phyloP scores from a whole-genome alignment of 2,329 filamentous ascomycete species.

The Colletotrichum caudatum region DNA sequence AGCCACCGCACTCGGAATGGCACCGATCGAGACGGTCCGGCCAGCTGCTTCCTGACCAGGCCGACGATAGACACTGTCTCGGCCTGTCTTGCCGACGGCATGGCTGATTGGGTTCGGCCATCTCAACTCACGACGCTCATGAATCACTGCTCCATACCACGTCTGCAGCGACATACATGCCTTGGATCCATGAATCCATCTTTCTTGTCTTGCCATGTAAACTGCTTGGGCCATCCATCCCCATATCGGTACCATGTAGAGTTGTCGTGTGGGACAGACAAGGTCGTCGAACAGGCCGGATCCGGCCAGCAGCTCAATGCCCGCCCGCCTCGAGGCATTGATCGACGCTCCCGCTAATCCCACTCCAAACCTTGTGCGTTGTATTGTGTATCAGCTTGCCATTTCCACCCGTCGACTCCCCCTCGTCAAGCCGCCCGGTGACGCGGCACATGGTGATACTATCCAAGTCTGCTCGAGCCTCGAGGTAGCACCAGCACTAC shows the following conservation, averaged over 20 bases:
- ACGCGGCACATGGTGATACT: background rate
- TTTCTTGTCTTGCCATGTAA: background rate
- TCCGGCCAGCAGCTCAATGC: slow-evolving; percentile 18
- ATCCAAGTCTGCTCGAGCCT: background rate
- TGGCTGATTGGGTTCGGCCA: slow-evolving; percentile 2
- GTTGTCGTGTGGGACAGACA: background rate
- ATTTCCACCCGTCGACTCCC: background rate
- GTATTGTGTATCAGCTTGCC: slow-evolving; percentile 13
- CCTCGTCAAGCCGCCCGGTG: slow-evolving; percentile 10
- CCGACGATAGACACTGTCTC: background rate
- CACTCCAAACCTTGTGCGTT: slow-evolving; percentile 23
- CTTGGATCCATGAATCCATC: background rate
- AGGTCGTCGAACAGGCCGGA: slow-evolving; percentile 18
- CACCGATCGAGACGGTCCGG: slow-evolving; percentile 11
- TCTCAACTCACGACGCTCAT: slow-evolving; percentile 4
- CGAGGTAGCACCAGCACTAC: slow-evolving; percentile 6
- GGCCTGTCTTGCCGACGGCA: background rate
- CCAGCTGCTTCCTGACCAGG: slow-evolving; percentile 8
- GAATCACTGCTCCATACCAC: slow-evolving; percentile 6
- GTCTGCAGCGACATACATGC: background rate
- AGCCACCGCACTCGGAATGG: background rate
- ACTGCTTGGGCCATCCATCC: background rate
- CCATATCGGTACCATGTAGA: background rate
- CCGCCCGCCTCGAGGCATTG: slow-evolving; percentile 28
- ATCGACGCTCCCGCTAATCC: slow-evolving; percentile 33